These are phyloP conservation scores for Diospyros lotus DNA, from an alignment of 148 eudicot species.

Conservation along the genomic window DNA sequence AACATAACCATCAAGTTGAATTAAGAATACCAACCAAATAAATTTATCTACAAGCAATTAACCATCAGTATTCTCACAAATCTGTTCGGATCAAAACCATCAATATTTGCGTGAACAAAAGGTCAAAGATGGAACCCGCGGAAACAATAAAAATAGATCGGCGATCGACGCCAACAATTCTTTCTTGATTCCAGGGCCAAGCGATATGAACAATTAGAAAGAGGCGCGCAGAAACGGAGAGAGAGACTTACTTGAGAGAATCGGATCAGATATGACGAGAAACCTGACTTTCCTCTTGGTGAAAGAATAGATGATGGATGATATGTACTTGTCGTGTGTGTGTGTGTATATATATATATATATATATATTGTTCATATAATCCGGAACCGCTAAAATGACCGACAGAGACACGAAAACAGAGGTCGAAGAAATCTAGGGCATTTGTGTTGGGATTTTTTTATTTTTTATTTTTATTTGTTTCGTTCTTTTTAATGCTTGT, in stretches of 20 bases:
- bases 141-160: neutral
- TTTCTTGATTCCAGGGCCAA: neutral
- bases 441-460: neutral
- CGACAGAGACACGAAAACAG: neutral
- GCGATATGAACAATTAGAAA: neutral
- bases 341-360: neutral
- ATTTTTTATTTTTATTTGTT: too few relatives aligned
- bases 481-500: too few relatives aligned
- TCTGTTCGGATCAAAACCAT: neutral
- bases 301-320: neutral
- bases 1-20: neutral
- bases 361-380: neutral
- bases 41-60: neutral
- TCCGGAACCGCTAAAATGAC: neutral
- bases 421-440: slow-evolving; percentile 6
- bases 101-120: neutral
- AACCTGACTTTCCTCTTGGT: neutral
- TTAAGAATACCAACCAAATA: neutral
- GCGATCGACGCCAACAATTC: neutral
- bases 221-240: neutral
- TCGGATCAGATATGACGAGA: slow-evolving; percentile 7
- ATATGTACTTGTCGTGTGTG: neutral
- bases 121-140: neutral
- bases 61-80: neutral
- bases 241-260: slow-evolving; percentile 1